These are phyloP conservation scores for Pyronema domesticum DNA, from an alignment of 495 filamentous ascomycete species.

Conservation along the genomic window DNA sequence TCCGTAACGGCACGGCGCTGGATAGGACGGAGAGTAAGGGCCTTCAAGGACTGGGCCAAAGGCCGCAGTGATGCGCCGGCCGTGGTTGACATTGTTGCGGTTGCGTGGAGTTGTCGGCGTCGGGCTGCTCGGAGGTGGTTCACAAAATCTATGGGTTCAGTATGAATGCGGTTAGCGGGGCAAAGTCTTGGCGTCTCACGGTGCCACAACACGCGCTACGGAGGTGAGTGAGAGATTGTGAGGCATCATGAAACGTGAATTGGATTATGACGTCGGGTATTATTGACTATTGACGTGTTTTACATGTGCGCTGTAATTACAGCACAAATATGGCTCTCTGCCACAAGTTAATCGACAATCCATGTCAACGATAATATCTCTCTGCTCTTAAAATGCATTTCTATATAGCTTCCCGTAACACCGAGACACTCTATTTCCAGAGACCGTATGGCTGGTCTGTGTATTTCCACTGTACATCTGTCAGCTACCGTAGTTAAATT, in stretches of 20 bases:
- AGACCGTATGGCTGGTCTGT: constrained; percentile 49
- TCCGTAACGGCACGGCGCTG: not conserved
- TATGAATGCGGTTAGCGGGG: too few relatives aligned
- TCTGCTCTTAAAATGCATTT: not conserved
- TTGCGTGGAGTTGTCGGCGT: not conserved
- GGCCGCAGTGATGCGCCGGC: constrained; percentile 6
- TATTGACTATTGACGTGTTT: too few relatives aligned
- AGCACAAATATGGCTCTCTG: too few relatives aligned
- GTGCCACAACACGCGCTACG: too few relatives aligned
- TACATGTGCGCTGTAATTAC: too few relatives aligned
- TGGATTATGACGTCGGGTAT: too few relatives aligned
- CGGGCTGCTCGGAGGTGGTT: too few relatives aligned
- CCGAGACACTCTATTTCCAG: constrained; percentile 31
- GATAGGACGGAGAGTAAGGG: not conserved
- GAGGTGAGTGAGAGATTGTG: too few relatives aligned
- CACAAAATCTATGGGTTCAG: too few relatives aligned
- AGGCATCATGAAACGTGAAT: too few relatives aligned
- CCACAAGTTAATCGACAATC: too few relatives aligned
- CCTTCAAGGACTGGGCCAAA: constrained; percentile 5
- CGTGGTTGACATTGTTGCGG: not conserved
- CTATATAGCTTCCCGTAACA: not conserved
- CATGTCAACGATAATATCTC: not conserved
- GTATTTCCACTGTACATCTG: constrained; percentile 40
- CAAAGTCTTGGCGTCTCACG: too few relatives aligned
- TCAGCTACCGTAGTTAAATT: not conserved